Conservation (phyloP, 805 yeast genomes). For the Peterozyma toletana region DNA sequence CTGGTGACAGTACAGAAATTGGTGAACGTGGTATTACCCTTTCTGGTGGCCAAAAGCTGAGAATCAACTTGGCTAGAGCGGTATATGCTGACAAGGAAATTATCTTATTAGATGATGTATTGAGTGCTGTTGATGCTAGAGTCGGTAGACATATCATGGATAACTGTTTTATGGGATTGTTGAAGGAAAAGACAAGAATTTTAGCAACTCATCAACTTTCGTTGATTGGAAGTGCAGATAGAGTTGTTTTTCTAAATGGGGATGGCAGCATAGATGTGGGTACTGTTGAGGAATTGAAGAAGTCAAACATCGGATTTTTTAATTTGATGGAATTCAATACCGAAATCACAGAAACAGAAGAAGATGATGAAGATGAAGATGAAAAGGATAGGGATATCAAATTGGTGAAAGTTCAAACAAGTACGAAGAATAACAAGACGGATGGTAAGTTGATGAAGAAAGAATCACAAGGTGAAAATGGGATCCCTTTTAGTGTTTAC, state of each 20-base stretch:
- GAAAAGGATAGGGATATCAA: slow-evolving; percentile 13
- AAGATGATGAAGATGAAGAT: slow-evolving; percentile 17
- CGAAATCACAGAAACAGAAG: slow-evolving; percentile 19
- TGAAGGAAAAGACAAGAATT: slow-evolving; percentile 50
- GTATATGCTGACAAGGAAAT: slow-evolving; percentile 66
- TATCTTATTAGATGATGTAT: slow-evolving; percentile 64
- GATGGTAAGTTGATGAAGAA: slow-evolving; percentile 22
- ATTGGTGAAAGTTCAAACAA: slow-evolving; percentile 13
- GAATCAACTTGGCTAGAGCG: slow-evolving; percentile 71
- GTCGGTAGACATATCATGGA: slow-evolving; percentile 68
- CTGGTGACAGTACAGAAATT: slow-evolving; percentile 72
- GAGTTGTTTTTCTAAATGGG: slow-evolving; percentile 54
- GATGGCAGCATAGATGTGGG: slow-evolving; percentile 52
- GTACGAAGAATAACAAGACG: slow-evolving; percentile 18
- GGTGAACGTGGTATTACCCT: slow-evolving; percentile 83
- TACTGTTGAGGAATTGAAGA: slow-evolving; percentile 40
- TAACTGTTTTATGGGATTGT: slow-evolving; percentile 48
- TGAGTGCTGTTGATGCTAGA: slow-evolving; percentile 78
- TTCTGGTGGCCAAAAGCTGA: slow-evolving; percentile 88
- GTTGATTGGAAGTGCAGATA: slow-evolving; percentile 54
- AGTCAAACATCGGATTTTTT: slow-evolving; percentile 33
- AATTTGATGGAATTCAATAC: slow-evolving; percentile 38
- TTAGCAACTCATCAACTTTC: slow-evolving; percentile 74
- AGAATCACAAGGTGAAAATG: slow-evolving; percentile 22
- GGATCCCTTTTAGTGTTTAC: slow-evolving; percentile 41